These are phyloP conservation scores for Acanthamoeba castellanii DNA, from an alignment of 208 protist species.

Conservation along the genomic window DNA sequence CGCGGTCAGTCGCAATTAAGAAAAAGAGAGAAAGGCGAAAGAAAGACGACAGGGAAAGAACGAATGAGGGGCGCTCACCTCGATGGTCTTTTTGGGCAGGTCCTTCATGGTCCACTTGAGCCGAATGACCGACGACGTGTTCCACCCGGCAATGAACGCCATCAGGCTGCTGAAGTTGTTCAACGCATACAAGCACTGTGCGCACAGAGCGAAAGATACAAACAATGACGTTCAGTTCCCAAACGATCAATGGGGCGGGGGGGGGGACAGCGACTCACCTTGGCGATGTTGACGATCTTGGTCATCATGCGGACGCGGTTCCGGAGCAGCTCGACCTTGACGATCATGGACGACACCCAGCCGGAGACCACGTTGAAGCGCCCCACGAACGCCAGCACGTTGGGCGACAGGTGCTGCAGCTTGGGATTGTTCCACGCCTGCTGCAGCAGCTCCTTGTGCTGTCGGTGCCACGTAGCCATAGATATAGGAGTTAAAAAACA, in stretches of 20 bases:
- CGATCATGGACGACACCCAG: slow-evolving; percentile 59
- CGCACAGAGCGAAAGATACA: background rate
- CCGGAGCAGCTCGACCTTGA: slow-evolving; percentile 16
- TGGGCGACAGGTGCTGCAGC: slow-evolving; percentile 45
- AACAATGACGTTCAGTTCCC: background rate
- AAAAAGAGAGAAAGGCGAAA: background rate
- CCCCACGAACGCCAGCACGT: slow-evolving; percentile 62
- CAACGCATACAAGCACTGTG: slow-evolving; percentile 38
- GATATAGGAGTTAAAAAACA: background rate
- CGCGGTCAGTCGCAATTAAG: no score
- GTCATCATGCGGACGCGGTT: slow-evolving; percentile 49
- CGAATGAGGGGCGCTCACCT: background rate
- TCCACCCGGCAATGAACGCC: slow-evolving; percentile 68
- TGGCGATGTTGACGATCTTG: slow-evolving; percentile 70
- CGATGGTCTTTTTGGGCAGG: slow-evolving; percentile 18
- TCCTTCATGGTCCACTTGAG: slow-evolving; percentile 71
- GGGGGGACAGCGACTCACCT: background rate
- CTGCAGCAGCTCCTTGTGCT: slow-evolving; percentile 59
- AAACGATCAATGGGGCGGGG: background rate
- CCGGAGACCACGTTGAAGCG: slow-evolving; percentile 67
- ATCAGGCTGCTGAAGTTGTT: slow-evolving; percentile 71
- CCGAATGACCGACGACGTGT: slow-evolving; percentile 51
- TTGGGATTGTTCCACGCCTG: slow-evolving; percentile 70
- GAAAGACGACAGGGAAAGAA: background rate
- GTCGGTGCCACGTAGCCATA: background rate